Conservation (phyloP, 2,329 filamentous ascomycete species). For the Thelonectria olida region DNA sequence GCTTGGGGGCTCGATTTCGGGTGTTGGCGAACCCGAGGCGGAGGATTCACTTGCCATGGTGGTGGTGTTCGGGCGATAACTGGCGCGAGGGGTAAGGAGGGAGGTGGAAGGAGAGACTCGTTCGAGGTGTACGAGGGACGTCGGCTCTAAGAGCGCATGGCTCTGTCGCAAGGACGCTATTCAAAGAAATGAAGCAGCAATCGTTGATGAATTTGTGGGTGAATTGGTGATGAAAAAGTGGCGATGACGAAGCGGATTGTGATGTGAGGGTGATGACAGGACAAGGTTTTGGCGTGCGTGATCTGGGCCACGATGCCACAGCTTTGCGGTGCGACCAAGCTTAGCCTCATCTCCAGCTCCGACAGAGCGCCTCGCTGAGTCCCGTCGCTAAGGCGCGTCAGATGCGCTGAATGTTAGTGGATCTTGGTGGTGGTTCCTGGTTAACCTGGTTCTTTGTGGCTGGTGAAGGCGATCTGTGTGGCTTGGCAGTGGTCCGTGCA, state of each 20-base stretch:
- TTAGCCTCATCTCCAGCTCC: constrained; percentile 18
- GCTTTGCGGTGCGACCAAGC: constrained; percentile 29
- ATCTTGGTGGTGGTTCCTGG: constrained; percentile 18
- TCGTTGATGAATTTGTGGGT: constrained; percentile 7
- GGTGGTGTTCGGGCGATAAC: constrained; percentile 20
- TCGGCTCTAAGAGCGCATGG: constrained; percentile 35
- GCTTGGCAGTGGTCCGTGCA: constrained; percentile 28
- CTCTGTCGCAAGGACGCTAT: constrained; percentile 20
- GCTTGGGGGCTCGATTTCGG: constrained; percentile 57
- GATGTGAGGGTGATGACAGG: constrained; percentile 19
- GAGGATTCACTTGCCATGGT: constrained; percentile 51
- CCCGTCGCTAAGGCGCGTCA: constrained; percentile 37
- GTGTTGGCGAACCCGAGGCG: constrained; percentile 52
- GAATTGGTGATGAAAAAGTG: constrained; percentile 26
- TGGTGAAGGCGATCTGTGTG: no score
- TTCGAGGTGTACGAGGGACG: constrained; percentile 7
- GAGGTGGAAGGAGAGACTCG: constrained; percentile 11
- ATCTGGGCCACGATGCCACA: constrained; percentile 19
- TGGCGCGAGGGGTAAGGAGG: constrained; percentile 8
- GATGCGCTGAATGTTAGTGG: constrained; percentile 31
- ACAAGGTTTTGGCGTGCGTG: constrained; percentile 12
- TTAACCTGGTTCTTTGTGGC: no score
- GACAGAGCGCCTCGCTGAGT: constrained; percentile 14
- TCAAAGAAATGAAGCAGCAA: not conserved
- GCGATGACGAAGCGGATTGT: constrained; percentile 25